Base-by-base conservation (phyloP, 2,329 filamentous ascomycete genomes). In the Mycosphaerella sp. region DNA sequence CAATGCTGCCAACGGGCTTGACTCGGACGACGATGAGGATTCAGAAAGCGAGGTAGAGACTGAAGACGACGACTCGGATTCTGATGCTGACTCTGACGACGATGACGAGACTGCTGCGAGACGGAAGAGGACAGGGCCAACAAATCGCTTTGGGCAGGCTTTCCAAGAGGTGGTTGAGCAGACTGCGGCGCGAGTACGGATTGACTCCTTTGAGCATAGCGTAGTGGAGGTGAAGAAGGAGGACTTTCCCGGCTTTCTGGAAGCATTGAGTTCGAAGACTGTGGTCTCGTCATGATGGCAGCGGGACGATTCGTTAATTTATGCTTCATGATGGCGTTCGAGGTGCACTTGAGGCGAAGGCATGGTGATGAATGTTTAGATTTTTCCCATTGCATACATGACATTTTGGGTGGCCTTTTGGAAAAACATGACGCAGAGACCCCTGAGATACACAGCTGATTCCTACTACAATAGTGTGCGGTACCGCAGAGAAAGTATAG, bases 181-280 rank as follows among this genome's bases (percentile, higher is more conserved):
- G 76, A 97, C 92, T 12, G 93, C 85, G 55, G 89, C 92, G 0
- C 76, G 91, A 12, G 90, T 97, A 17, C 78, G 90, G 56, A 95
- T 96, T 67, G 93, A 98, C 72, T 95, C 88, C 70, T 98, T 98
- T 66, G 93, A 98, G 72, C 89, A 95, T 70, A 95, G 89, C 66
- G 93, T 97, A 6, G 91, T 97, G 45, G 93, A 98, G 70, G 92
- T 98, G n/a, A 85, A 85, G 73, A 96, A 95, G 75, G 93, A 97
- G 68, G 93, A 97, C 72, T 74, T 98, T 29, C 83, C 84, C 12
- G 89, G 86, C 0, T 98, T 98, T 70, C 76, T 98, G 61, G 93
- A 98, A 74, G 85, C 86, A 53, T 72, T 98, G 68, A 96, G 91
- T 72, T 85, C 90, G 80, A 95, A 95, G 79, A 84, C 84, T 53